Percentiles rank a stretch among this genome's conserved stretches.
Conservation (phyloP, 208 protist species). For the Trichomonas gallinae region DNA sequence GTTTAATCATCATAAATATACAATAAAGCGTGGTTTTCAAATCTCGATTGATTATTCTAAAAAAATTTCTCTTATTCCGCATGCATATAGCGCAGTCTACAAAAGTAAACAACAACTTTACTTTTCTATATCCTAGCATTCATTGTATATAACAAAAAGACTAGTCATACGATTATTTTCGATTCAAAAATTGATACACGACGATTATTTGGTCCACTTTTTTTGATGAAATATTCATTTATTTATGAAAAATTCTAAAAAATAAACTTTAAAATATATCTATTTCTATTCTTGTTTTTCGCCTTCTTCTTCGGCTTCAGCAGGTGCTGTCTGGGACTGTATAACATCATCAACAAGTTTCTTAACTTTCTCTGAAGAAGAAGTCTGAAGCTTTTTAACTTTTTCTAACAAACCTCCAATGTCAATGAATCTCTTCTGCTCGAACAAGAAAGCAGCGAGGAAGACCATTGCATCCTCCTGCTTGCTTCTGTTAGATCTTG, state of each 20-base stretch:
- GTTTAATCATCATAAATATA: too few relatives aligned
- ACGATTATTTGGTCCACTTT: too few relatives aligned
- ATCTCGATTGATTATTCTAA: too few relatives aligned
- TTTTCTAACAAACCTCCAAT: background rate
- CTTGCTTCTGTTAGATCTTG: background rate
- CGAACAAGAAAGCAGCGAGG: background rate
- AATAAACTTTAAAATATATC: background rate
- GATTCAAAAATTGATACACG: too few relatives aligned
- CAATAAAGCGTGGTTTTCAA: too few relatives aligned
- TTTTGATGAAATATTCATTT: too few relatives aligned
- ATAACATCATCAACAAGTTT: background rate
- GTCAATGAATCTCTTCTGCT: background rate
- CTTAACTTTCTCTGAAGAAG: background rate
- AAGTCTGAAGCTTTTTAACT: background rate
- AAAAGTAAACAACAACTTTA: too few relatives aligned
- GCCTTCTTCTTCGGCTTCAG: background rate
- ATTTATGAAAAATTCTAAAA: background rate
- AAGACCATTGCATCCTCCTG: background rate
- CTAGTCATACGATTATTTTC: too few relatives aligned
- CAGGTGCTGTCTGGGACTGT: background rate
- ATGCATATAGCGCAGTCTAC: too few relatives aligned
- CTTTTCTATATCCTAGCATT: too few relatives aligned
- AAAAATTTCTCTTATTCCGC: too few relatives aligned
- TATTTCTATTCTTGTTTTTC: background rate
- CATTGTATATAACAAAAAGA: too few relatives aligned